These are phyloP conservation scores for Cercospora nicotianae DNA, from an alignment of 2,329 filamentous ascomycete species.

Conservation along the genomic window DNA sequence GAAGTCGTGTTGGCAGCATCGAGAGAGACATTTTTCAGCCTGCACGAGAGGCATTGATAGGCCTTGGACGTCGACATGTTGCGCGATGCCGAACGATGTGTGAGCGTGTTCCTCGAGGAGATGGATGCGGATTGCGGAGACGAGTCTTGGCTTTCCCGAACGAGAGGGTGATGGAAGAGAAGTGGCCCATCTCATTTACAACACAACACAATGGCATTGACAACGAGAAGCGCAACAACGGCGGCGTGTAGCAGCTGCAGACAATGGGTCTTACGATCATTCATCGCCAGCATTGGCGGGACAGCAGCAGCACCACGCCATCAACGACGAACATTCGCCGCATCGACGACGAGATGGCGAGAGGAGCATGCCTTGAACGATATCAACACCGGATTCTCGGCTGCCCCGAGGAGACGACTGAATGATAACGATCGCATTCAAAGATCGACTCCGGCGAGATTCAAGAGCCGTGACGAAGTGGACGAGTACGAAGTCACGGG, in stretches of 20 bases:
- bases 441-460: background rate
- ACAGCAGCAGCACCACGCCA: conserved; percentile 11
- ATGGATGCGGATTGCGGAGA: conserved; percentile 4
- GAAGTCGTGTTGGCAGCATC: conserved; percentile 20
- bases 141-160: conserved; percentile 13
- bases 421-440: background rate
- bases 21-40: conserved; percentile 26
- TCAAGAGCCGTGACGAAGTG: background rate
- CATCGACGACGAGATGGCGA: conserved; percentile 20
- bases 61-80: conserved; percentile 32
- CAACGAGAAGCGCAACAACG: conserved; percentile 19
- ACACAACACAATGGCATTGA: conserved; percentile 19
- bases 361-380: conserved; percentile 27
- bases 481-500: conserved; percentile 9
- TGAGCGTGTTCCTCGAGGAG: background rate
- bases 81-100: background rate
- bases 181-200: background rate
- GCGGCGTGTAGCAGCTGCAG: conserved; percentile 30
- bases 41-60: conserved; percentile 39
- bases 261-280: conserved; percentile 33
- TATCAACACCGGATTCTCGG: conserved; percentile 22
- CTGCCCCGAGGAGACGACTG: background rate
- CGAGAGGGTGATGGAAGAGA: background rate
- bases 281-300: conserved; percentile 35
- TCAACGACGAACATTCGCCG: conserved; percentile 27